Percentiles rank a stretch among this genome's conserved stretches.
phyloP scores from a whole-genome alignment of 2,329 filamentous ascomycete genomes.

The Phaeosphaeriaceae sp. region DNA sequence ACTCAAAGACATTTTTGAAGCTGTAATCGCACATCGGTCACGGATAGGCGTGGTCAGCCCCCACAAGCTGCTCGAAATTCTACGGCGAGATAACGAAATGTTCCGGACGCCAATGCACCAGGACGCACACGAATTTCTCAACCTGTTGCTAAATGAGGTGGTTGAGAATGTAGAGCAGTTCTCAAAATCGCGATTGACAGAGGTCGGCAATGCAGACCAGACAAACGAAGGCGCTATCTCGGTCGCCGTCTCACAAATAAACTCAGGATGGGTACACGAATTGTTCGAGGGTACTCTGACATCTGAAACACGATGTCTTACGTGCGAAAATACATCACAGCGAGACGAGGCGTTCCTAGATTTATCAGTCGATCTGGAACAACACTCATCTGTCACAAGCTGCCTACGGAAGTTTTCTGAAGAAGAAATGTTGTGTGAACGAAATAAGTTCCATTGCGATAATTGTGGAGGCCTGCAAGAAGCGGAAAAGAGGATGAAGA shows the following conservation, averaged over 20 bases:
- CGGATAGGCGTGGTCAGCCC: slow-evolving; percentile 91
- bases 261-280: slow-evolving; percentile 86
- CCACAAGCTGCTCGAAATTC: slow-evolving; percentile 89
- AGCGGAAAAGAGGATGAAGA: slow-evolving; percentile 99
- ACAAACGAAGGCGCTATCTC: slow-evolving; percentile 21
- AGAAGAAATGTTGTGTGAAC: slow-evolving; percentile 95
- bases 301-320: slow-evolving; percentile 94
- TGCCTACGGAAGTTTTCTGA: slow-evolving; percentile 95
- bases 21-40: slow-evolving; percentile 79
- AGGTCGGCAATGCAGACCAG: slow-evolving; percentile 36
- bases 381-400: slow-evolving; percentile 94
- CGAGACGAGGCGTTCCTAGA: slow-evolving; percentile 96
- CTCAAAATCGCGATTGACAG: slow-evolving; percentile 66
- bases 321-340: slow-evolving; percentile 94
- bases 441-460: slow-evolving; percentile 99
- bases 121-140: slow-evolving; percentile 96
- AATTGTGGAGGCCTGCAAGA: slow-evolving; percentile 96
- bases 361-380: slow-evolving; percentile 91
- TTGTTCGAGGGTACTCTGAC: slow-evolving; percentile 94
- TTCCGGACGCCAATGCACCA: slow-evolving; percentile 98
- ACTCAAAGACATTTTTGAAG: slow-evolving; percentile 94
- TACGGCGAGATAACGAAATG: slow-evolving; percentile 95
- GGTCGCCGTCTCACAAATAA: slow-evolving; percentile 28
- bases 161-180: slow-evolving; percentile 93
- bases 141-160: slow-evolving; percentile 92